These are phyloP conservation scores for Calonectria pauciramosa DNA, from an alignment of 2,329 filamentous ascomycete genomes.

Conservation along the genomic window DNA sequence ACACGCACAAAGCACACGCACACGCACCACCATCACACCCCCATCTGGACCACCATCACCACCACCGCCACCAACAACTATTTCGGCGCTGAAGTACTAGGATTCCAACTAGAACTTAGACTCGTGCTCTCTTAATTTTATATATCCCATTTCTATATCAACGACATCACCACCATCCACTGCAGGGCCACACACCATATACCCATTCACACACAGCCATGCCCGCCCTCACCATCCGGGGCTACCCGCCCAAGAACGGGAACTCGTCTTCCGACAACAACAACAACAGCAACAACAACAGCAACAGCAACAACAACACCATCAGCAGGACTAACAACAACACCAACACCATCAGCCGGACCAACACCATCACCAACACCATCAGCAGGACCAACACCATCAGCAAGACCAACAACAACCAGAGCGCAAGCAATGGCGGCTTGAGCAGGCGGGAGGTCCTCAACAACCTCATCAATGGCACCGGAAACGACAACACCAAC, in stretches of 20 bases:
- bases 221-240: conserved; percentile 43
- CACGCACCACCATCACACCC: conserved; percentile 22
- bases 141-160: not conserved
- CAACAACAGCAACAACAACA: conserved; percentile 17
- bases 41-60: not conserved
- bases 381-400: conserved; percentile 14
- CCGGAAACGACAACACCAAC: conserved; percentile 12
- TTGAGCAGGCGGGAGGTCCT: conserved; percentile 20
- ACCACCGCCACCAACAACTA: not conserved
- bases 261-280: conserved; percentile 35
- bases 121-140: not conserved
- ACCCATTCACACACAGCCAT: conserved; percentile 31
- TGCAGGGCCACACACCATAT: no score
- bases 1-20: conserved; percentile 11
- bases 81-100: conserved; percentile 3
- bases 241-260: conserved; percentile 38
- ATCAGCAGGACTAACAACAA: not conserved
- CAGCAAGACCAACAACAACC: conserved; percentile 20
- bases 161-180: not conserved
- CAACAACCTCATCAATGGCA: not conserved
- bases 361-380: conserved; percentile 18
- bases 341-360: conserved; percentile 10
- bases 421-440: conserved; percentile 28
- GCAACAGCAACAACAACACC: conserved; percentile 24
- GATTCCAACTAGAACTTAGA: not conserved